Percentiles rank a stretch among this genome's conserved stretches.
phyloP scores from a whole-genome alignment of 768 basidiomycete genomes.

The Mycena rebaudengoi region DNA sequence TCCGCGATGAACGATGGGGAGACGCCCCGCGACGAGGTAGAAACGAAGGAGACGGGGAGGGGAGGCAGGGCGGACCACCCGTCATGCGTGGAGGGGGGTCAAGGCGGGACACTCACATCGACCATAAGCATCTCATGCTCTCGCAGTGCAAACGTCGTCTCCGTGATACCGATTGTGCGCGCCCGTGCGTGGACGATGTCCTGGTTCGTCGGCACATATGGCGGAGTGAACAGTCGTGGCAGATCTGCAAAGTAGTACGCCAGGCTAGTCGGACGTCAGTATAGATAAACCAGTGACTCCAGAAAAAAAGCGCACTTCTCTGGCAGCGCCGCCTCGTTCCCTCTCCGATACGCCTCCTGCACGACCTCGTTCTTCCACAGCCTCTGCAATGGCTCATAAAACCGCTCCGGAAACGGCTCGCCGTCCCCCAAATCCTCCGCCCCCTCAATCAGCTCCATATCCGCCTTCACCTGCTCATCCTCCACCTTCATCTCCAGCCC shows the following conservation, averaged over 20 bases:
- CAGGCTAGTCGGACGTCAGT: slow-evolving; percentile 52
- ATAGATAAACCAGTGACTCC: too few species aligned
- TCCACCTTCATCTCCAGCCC: slow-evolving; percentile 64
- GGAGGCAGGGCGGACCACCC: too few species aligned
- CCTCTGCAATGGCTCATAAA: slow-evolving; percentile 65
- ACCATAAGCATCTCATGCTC: slow-evolving; percentile 92
- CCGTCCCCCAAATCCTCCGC: slow-evolving; percentile 80
- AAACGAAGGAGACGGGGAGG: background rate
- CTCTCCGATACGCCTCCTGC: slow-evolving; percentile 78
- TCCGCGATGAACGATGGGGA: too few species aligned
- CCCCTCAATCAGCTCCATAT: slow-evolving; percentile 71
- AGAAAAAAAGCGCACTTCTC: slow-evolving; percentile 76
- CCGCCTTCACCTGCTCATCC: slow-evolving; percentile 33
- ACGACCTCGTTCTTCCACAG: slow-evolving; percentile 85
- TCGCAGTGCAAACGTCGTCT: slow-evolving; percentile 82
- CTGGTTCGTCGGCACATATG: slow-evolving; percentile 80
- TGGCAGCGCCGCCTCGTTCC: slow-evolving; percentile 91
- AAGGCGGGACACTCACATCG: slow-evolving; percentile 74
- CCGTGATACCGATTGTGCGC: slow-evolving; percentile 91
- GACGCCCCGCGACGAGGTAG: too few species aligned
- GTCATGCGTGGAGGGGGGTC: too few species aligned
- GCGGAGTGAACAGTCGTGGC: slow-evolving; percentile 79
- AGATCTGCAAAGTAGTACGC: slow-evolving; percentile 82
- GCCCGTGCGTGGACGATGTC: slow-evolving; percentile 90
- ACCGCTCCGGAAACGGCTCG: slow-evolving; percentile 79